Evolutionary conservation across 768 basidiomycete species (phyloP).

Genomic region (Termitomyces titanicus): DNA sequence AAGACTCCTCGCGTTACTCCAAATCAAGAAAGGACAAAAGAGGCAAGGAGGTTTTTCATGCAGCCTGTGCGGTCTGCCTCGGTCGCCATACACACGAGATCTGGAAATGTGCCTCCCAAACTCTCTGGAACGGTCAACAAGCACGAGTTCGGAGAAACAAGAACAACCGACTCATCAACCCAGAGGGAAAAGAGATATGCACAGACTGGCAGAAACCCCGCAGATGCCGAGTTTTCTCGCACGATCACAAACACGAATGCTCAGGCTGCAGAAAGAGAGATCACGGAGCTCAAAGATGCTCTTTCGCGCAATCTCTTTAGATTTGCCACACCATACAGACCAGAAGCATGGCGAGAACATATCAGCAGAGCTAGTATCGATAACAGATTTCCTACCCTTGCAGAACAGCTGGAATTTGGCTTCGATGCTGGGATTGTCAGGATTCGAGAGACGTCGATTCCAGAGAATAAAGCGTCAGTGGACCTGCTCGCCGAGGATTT

Average conservation of each 20-base stretch:
- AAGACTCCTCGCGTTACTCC: too few relatives aligned
- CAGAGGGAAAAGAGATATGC: not conserved
- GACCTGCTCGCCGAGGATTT: not conserved
- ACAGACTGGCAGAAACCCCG: not conserved
- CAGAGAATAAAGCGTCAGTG: not conserved
- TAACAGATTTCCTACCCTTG: too few relatives aligned
- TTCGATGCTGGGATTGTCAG: not conserved
- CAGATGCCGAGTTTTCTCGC: not conserved
- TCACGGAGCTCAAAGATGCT: not conserved
- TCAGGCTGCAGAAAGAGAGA: too few relatives aligned
- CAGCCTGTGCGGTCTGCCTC: not conserved
- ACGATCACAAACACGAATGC: too few relatives aligned
- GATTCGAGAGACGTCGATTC: not conserved
- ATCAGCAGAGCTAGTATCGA: not conserved
- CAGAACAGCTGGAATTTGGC: not conserved
- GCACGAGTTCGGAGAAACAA: not conserved
- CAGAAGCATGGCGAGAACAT: not conserved
- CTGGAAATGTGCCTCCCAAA: not conserved
- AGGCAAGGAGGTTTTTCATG: not conserved
- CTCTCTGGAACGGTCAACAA: not conserved
- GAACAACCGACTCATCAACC: not conserved
- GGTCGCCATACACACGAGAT: not conserved
- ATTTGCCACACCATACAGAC: not conserved
- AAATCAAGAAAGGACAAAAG: too few relatives aligned
- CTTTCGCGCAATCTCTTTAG: not conserved